These are phyloP conservation scores for Tricholoma terreum DNA, from an alignment of 768 basidiomycete species.

Conservation along the genomic window DNA sequence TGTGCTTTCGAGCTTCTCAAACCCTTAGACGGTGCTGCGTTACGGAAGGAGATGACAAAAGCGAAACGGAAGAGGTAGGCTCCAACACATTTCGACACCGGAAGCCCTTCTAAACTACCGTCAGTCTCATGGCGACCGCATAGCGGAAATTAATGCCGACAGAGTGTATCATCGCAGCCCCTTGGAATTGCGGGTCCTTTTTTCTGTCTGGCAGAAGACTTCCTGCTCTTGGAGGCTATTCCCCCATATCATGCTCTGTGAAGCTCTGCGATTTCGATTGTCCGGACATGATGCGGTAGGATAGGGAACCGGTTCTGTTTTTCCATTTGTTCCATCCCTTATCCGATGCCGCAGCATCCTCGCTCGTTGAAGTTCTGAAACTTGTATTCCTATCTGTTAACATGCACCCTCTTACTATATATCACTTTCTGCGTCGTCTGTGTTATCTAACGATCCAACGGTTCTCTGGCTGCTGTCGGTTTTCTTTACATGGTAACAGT, in stretches of 20 bases:
- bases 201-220: not conserved
- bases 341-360: constrained; percentile 10
- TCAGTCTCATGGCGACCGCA: constrained; percentile 1
- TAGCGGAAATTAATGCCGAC: not conserved
- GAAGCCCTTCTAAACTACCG: not conserved
- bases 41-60: constrained; percentile 98
- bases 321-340: constrained; percentile 4
- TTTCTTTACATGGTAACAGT: constrained; percentile 11
- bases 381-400: constrained; percentile 35
- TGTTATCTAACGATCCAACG: constrained; percentile 41
- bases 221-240: not conserved
- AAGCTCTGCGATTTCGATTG: not conserved
- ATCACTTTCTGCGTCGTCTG: constrained; percentile 22
- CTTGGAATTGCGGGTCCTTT: not conserved
- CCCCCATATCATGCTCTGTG: not conserved
- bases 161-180: not conserved
- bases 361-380: constrained; percentile 21
- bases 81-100: not conserved
- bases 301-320: constrained; percentile 2
- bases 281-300: not conserved
- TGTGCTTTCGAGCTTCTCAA: constrained; percentile 98
- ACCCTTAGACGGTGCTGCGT: constrained; percentile 88
- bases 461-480: constrained; percentile 12
- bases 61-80: constrained; percentile 94
- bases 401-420: constrained; percentile 14